phyloP scores from a whole-genome alignment of 139 green algal species.

The Tetraselmis chui region DNA sequence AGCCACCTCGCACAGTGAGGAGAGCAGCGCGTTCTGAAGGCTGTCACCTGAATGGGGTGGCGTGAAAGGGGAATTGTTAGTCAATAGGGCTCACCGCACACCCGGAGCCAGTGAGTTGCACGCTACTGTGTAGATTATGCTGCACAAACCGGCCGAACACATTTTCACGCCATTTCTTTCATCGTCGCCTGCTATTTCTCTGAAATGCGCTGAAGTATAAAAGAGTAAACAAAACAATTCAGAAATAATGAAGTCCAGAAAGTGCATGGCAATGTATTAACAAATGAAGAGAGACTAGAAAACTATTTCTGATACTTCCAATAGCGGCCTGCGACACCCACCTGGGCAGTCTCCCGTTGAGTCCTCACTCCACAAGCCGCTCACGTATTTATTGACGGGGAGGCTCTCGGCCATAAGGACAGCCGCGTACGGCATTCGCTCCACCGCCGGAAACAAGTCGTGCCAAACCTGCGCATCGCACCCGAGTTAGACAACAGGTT shows the following conservation, averaged over 20 bases:
- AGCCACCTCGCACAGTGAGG: not conserved
- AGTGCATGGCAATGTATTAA: not conserved
- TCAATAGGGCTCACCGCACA: too few species aligned
- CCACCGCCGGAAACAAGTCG: not conserved
- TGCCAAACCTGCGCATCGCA: not conserved
- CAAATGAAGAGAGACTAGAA: not conserved
- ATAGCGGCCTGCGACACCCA: not conserved
- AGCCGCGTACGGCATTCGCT: not conserved
- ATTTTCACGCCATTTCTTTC: too few species aligned
- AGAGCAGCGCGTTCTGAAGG: too few species aligned
- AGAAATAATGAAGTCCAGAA: not conserved
- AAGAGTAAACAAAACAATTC: not conserved
- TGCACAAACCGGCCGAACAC: too few species aligned
- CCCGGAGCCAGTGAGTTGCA: too few species aligned
- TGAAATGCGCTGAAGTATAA: not conserved
- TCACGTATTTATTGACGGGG: not conserved
- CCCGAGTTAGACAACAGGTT: too few species aligned
- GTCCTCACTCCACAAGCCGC: not conserved
- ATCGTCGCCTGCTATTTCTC: too few species aligned
- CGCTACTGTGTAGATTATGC: too few species aligned
- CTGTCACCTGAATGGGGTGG: too few species aligned
- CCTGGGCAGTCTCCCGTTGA: not conserved
- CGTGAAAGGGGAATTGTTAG: too few species aligned
- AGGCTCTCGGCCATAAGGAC: not conserved
- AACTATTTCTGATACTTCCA: not conserved